Conservation (phyloP, 2,329 filamentous ascomycete species). For the Aspergillus pseudonomiae region DNA sequence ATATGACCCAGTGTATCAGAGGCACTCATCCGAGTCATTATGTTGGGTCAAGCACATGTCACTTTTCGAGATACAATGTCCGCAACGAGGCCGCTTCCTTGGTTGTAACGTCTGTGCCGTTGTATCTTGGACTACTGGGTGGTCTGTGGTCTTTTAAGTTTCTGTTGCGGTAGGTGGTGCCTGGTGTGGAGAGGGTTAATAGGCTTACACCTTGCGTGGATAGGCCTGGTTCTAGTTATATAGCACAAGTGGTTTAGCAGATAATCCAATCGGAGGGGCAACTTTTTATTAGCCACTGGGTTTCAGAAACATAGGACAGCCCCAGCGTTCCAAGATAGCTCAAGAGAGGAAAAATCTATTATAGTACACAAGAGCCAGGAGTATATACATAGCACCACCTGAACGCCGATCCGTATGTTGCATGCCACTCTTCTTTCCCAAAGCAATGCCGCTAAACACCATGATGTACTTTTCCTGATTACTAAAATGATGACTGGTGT, state of each 20-base stretch:
- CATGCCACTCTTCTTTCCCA: background rate
- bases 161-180: background rate
- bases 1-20: background rate
- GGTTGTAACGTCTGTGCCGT: background rate
- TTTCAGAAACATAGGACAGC: background rate
- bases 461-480: background rate
- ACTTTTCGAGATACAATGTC: background rate
- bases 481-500: background rate
- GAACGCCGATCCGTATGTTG: conserved; percentile 1
- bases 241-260: background rate
- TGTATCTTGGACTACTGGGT: background rate
- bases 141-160: background rate
- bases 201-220: too few relatives aligned
- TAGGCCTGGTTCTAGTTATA: too few relatives aligned
- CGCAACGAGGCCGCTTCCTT: background rate
- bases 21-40: background rate
- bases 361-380: conserved; percentile 1
- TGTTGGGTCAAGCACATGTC: background rate
- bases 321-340: background rate
- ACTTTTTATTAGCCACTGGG: background rate
- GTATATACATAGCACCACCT: conserved; percentile 3
- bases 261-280: background rate
- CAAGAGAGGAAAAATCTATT: background rate
- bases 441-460: background rate
- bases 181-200: too few relatives aligned